Evolutionary conservation across 2,329 filamentous ascomycete genomes (phyloP), one percentile per base, ranked within the genome.

Genomic region (Dothistroma septosporum): DNA sequence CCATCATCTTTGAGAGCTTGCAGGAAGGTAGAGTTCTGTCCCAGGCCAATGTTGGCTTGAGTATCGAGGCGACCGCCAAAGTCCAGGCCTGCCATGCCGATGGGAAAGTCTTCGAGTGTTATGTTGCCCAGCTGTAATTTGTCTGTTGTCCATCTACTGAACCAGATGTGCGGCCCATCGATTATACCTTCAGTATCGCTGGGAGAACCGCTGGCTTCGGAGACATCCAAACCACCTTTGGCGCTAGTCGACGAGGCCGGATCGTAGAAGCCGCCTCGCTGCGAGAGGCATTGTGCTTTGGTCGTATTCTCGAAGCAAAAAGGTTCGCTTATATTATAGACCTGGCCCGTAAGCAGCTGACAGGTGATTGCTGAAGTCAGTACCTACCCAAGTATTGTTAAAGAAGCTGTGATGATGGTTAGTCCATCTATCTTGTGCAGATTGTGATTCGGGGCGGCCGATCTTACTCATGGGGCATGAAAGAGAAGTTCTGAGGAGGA

Each of bases 21-120:
- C 9, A 73, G 59, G 16, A 73, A 24, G 9, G 68, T 71, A 2
- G 70, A 72, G 35, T 72, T 68, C 10, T 50, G 58, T 22, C 70
- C 70, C n/a, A 72, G 55, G 64, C 65, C 74, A 14, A 68, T 56
- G 21, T 48, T 56, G 16, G 44, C 57, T 37, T 67, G 65, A 12
- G 55, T 55, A 35, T 61, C 4, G 9, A 35, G 14, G 33, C 33
- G 33, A 14, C 33, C 33, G 33, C 33, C 33, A 35, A 35, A 2
- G 33, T 35, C 33, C 9, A 35, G 33, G 14, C 2, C 33, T 2
- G 4, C 33, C 33, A 35, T 35, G 33, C 48, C 64, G 12, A 67
- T 59, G 0, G 64, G 61, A 22, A 52, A 67, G 24, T 58, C 35
- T 5, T 56, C 21, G 4, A 66, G 46, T 1, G 58, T 57, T 10